Evolutionary conservation across 2,329 filamentous ascomycete genomes (phyloP), one percentile per base, ranked within the genome.

Genomic region (Trichoderma sp.): DNA sequence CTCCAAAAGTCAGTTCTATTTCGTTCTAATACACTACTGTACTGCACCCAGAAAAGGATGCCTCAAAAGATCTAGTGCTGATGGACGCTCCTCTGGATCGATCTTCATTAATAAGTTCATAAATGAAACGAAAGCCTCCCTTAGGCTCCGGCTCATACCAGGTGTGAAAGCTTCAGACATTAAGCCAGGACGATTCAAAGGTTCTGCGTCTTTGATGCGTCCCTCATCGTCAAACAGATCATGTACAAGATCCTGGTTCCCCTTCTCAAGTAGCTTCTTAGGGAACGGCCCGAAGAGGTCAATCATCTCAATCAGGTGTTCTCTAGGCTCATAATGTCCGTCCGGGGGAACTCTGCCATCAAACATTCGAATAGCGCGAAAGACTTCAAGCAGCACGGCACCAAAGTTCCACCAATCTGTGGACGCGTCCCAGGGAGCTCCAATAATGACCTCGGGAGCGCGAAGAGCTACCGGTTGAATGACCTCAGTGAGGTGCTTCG

Each of bases 381-480:
- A 69, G 8, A 69, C 4, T 7, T 61, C 66, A 4, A 69, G 36
- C 8, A 61, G 6, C 6, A 61, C 36, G 34, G 36, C 36, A 4
- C 36, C 66, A 5, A 69, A 26, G 26, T 51, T 69, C 56, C 66
- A 47, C 56, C 53, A 69, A 39, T 69, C 56, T 3, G 34, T 51
- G n/a, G 53, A 18, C 0, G 66, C 57, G 21, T 51, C 66, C 66
- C 66, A 61, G 15, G 56, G 66, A 51, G 66, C 66, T n/a, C 58
- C 66, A 3, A 61, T 69, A 12, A 69, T 57, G 14, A 61, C 66
- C 9, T 69, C 56, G 1, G 56, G 53, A n/a, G 66, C 43, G 26
- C 66, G 66, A 61, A 69, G 56, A 9, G 14, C 12, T 26, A 69
- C 57, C 24, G 66, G 66, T 32, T 69, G 34, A 15, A 60, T 69